Evolutionary conservation across 1,284 basidiomycete species (phyloP), one percentile per base, ranked within the genome.

Genomic region (Lentinula novae-zelandiae): DNA sequence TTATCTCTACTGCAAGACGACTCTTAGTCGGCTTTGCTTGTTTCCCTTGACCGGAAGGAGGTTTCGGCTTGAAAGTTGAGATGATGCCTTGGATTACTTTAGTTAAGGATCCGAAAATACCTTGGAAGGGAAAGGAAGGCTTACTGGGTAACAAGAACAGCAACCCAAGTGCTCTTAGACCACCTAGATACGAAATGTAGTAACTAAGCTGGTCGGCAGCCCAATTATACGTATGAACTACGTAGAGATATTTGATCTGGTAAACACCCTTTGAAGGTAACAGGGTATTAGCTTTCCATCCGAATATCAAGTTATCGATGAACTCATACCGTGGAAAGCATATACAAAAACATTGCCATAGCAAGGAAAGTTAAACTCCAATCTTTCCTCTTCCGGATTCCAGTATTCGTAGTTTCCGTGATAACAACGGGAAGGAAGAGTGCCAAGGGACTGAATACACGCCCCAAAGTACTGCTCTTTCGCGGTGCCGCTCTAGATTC

Each of bases 1-100:
- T 73, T 67, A 92, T 89, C 67, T 88, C 88, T 33, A 76, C 77
- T 22, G 80, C 77, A 27, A 90, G 77, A 20, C 82, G 79, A 1
- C 74, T 71, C 62, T 75, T 78, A 20, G 80, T 80, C 5, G 80
- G 75, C 59, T 81, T 80, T 4, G 77, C 66, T 79, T 82, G 62
- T 67, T 62, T 63, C 64, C 73, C 67, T 72, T 69, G 40, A 65
- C 65, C 53, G 52, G 52, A 13, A 31, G 69, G 67, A 68, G 52
- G 54, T 51, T 79, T 78, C 0, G 79, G 78, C 64, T 80, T 82
- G 50, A 80, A 69, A 60, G 73, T 76, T 1, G 75, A 75, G 50
- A 81, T 77, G 34, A 80, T 60, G 52, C 78, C 78, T 80, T 20
- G 8, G 9, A 10, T 20, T 20, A n/a, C 4, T 17, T 22, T 20